Evolutionary conservation across 1,284 basidiomycete species (phyloP).

Genomic region (Lentinula novae-zelandiae): DNA sequence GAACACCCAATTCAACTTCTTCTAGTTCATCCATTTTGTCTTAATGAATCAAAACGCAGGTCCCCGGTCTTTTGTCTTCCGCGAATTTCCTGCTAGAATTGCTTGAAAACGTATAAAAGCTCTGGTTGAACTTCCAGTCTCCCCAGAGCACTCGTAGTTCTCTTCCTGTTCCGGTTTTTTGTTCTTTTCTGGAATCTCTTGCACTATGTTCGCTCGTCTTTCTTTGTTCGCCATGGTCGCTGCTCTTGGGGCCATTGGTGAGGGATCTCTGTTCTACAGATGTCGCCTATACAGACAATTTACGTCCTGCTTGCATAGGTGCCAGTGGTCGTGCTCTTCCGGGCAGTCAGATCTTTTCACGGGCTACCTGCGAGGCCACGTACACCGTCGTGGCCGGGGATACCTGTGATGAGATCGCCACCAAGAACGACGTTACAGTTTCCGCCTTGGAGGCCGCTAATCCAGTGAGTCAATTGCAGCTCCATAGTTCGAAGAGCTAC

Average conservation of each 20-base stretch:
- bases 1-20: not conserved
- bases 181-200: not conserved
- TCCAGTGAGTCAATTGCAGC: not conserved
- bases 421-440: not conserved
- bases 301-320: not conserved
- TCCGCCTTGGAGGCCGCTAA: not conserved
- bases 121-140: not conserved
- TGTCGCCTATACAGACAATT: not conserved
- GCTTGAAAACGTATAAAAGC: not conserved
- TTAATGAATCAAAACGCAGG: not conserved
- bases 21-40: not conserved
- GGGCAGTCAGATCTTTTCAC: not conserved
- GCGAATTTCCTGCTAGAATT: not conserved
- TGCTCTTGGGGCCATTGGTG: not conserved
- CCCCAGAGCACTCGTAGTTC: not conserved
- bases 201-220: not conserved
- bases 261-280: not conserved
- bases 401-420: not conserved
- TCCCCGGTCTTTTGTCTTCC: not conserved
- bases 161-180: not conserved
- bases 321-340: not conserved
- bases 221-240: not conserved
- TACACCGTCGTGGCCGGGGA: slow-evolving; percentile 1
- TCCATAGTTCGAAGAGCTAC: not conserved
- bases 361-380: not conserved